These are phyloP conservation scores for Rhodotorula sp. DNA, from an alignment of 1,284 basidiomycete species.

Conservation along the genomic window DNA sequence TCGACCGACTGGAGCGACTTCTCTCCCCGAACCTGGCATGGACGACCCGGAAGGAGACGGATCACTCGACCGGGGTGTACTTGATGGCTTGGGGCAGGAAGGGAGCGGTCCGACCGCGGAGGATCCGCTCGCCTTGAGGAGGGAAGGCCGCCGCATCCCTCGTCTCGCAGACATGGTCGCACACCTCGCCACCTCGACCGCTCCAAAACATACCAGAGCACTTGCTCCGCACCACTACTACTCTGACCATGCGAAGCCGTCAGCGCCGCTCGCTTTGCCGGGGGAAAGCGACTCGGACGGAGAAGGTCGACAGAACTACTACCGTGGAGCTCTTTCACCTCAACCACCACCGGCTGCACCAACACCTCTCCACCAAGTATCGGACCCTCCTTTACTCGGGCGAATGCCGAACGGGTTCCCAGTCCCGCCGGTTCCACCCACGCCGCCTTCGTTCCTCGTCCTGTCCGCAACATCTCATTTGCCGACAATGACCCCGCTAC, in stretches of 20 bases:
- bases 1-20: no score
- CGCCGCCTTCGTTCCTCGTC: neutral
- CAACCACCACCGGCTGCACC: no score
- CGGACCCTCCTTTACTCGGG: no score
- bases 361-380: no score
- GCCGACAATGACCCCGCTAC: no score
- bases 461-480: neutral
- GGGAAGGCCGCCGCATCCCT: neutral
- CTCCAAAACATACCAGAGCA: neutral
- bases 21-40: conserved; percentile 15
- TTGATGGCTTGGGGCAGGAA: neutral
- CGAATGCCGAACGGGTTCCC: neutral
- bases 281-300: conserved; percentile 17
- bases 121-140: neutral
- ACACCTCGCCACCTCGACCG: neutral
- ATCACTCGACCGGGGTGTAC: no score
- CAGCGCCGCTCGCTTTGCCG: conserved; percentile 11
- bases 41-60: neutral
- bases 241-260: neutral
- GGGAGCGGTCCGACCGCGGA: neutral
- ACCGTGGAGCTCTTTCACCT: neutral
- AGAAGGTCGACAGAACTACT: neutral
- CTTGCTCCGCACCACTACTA: neutral
- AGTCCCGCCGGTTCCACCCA: neutral
- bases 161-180: neutral